These are phyloP conservation scores for Coemansia sp. DNA, from an alignment of 192 early-diverging fungal genomes.

Conservation along the genomic window DNA sequence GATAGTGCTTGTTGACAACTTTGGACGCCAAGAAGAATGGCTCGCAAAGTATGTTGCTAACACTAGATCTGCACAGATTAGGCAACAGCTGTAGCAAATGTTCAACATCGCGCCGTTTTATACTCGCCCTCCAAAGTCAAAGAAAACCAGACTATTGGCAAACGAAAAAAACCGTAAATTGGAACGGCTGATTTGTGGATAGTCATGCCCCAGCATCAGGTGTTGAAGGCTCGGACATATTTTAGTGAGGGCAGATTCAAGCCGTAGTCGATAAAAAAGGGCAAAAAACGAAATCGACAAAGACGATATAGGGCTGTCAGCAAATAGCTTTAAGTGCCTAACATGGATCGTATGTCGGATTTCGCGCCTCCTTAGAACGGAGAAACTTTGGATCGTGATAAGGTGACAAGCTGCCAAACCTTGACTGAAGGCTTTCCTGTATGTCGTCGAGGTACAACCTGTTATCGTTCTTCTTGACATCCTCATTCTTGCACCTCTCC, in stretches of 20 bases:
- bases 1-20: neutral
- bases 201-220: constrained; percentile 7
- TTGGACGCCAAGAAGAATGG: neutral
- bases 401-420: neutral
- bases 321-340: constrained; percentile 10
- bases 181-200: neutral
- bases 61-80: neutral
- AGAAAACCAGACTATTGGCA: neutral
- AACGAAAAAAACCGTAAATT: neutral
- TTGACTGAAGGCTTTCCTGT: neutral
- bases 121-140: neutral
- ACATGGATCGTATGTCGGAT: neutral
- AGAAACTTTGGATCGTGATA: constrained; percentile 8
- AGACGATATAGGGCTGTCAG: constrained; percentile 1
- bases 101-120: neutral
- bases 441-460: neutral
- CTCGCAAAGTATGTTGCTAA: neutral
- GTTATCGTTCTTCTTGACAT: neutral
- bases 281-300: constrained; percentile 13
- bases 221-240: neutral
- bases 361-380: constrained; percentile 8
- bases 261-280: neutral
- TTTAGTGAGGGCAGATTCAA: neutral
- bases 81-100: constrained; percentile 4
- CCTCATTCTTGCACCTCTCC: neutral